Conservation (phyloP, 1,284 basidiomycete species). For the Tremellales sp. region DNA sequence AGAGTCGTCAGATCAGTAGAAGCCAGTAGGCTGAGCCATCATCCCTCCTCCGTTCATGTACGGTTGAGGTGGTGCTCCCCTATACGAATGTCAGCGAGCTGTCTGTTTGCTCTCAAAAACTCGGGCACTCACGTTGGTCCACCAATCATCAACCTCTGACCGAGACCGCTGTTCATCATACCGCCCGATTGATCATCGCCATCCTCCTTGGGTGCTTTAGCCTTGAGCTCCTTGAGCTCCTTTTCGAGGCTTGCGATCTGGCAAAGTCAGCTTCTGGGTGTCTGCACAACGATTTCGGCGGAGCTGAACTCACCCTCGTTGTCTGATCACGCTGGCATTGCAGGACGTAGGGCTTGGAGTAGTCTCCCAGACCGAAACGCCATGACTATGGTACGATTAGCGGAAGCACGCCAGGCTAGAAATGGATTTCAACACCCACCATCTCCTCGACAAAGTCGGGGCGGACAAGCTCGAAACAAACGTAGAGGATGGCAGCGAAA, state of each 20-base stretch:
- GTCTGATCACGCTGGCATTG: conserved; percentile 65
- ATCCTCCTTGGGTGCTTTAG: conserved; percentile 34
- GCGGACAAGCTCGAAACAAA: conserved; percentile 88
- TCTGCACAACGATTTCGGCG: background rate
- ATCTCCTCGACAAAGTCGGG: conserved; percentile 91
- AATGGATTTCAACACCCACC: conserved; percentile 16
- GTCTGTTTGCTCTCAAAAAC: background rate
- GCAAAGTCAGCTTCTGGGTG: background rate
- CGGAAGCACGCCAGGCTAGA: background rate
- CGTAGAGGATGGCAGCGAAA: conserved; percentile 83
- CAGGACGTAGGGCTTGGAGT: conserved; percentile 91
- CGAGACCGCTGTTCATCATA: conserved; percentile 41
- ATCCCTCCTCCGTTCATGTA: conserved; percentile 30
- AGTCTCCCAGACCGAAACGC: conserved; percentile 92
- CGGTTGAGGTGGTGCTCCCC: background rate
- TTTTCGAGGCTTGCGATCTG: conserved; percentile 43
- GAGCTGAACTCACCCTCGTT: conserved; percentile 20
- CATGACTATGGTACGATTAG: conserved; percentile 56
- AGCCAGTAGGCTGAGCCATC: conserved; percentile 46
- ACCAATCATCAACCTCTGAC: conserved; percentile 46
- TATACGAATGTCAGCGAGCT: background rate
- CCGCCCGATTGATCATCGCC: conserved; percentile 27
- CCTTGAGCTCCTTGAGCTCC: conserved; percentile 45
- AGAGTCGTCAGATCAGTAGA: conserved; percentile 41
- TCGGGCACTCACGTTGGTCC: conserved; percentile 33